Percentiles rank a stretch among this genome's conserved stretches.
Evolutionary conservation across 2,329 filamentous ascomycete genomes (phyloP).

Genomic region (Lasiodiplodia sp.): DNA sequence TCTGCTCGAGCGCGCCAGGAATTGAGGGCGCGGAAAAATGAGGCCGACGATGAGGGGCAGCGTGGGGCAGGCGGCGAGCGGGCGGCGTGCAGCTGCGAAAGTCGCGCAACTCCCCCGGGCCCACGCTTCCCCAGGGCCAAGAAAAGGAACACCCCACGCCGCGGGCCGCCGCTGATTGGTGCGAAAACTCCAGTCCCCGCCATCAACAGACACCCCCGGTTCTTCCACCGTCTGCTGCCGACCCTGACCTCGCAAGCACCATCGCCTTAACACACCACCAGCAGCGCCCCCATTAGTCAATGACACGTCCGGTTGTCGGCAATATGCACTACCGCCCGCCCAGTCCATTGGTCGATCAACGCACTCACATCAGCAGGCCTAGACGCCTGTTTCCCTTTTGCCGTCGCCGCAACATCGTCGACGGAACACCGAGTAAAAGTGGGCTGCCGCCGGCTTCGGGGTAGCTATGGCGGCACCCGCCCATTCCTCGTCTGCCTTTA

Average conservation of each 20-base stretch:
- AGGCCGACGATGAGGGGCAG: constrained; percentile 38
- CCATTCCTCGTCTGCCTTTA: constrained; percentile 16
- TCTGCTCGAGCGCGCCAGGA: background rate
- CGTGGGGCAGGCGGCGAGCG: constrained; percentile 13
- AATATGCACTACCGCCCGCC: background rate
- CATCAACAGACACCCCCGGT: background rate
- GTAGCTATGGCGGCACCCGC: constrained; percentile 37
- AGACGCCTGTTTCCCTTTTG: constrained; percentile 14
- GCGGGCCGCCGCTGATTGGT: constrained; percentile 31
- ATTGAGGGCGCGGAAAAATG: constrained; percentile 37
- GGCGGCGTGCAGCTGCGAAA: constrained; percentile 31
- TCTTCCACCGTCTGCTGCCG: constrained; percentile 11
- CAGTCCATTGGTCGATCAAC: constrained; percentile 9
- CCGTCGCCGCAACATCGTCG: constrained; percentile 23
- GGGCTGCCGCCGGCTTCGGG: constrained; percentile 43
- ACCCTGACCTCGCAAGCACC: constrained; percentile 1
- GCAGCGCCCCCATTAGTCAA: constrained; percentile 21
- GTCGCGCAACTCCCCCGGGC: constrained; percentile 40
- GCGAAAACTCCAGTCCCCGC: constrained; percentile 23
- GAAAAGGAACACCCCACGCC: constrained; percentile 33
- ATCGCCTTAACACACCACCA: constrained; percentile 7
- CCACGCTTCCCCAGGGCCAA: constrained; percentile 44
- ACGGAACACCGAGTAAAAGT: constrained; percentile 33
- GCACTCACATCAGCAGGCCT: constrained; percentile 15
- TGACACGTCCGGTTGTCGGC: background rate